These are phyloP conservation scores for Paramarasmius palmivorus DNA, from an alignment of 1,284 basidiomycete species.

Conservation along the genomic window DNA sequence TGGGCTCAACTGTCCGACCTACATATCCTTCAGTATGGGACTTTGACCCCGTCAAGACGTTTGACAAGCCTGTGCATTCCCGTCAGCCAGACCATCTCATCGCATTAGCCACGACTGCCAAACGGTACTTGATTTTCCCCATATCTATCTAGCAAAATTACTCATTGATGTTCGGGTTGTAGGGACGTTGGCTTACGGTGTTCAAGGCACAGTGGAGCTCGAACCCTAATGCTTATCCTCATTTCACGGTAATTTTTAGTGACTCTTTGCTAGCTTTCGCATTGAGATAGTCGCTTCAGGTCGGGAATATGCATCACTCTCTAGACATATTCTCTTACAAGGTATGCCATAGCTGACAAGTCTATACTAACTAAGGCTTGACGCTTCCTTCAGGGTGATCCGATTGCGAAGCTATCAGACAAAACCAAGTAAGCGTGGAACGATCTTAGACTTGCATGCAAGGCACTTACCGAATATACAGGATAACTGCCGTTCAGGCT, in stretches of 20 bases:
- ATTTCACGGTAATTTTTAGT: slow-evolving; percentile 65
- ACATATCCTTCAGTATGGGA: slow-evolving; percentile 74
- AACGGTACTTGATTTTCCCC: slow-evolving; percentile 47
- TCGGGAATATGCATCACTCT: slow-evolving; percentile 77
- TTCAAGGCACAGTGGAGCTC: slow-evolving; percentile 74
- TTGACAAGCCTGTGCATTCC: slow-evolving; percentile 50
- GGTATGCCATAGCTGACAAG: slow-evolving; percentile 33
- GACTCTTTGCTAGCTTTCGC: not conserved
- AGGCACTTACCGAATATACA: slow-evolving; percentile 27
- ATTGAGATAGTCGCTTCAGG: slow-evolving; percentile 35
- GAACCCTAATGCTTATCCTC: slow-evolving; percentile 75
- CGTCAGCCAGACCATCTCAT: slow-evolving; percentile 60
- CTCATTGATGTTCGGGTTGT: slow-evolving; percentile 1
- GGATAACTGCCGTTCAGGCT: slow-evolving; percentile 77
- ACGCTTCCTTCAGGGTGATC: slow-evolving; percentile 52
- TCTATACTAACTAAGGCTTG: not conserved
- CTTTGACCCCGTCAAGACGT: slow-evolving; percentile 42
- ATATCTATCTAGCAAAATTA: not conserved
- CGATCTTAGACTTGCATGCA: not conserved
- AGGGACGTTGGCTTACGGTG: slow-evolving; percentile 81
- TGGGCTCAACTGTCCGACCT: slow-evolving; percentile 2
- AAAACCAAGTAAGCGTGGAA: slow-evolving; percentile 42
- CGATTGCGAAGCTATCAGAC: slow-evolving; percentile 63
- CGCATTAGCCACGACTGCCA: slow-evolving; percentile 73
- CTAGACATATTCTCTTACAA: slow-evolving; percentile 72